These are phyloP conservation scores for Persicaria maculosa DNA, from an alignment of 148 eudicot species.

Conservation along the genomic window DNA sequence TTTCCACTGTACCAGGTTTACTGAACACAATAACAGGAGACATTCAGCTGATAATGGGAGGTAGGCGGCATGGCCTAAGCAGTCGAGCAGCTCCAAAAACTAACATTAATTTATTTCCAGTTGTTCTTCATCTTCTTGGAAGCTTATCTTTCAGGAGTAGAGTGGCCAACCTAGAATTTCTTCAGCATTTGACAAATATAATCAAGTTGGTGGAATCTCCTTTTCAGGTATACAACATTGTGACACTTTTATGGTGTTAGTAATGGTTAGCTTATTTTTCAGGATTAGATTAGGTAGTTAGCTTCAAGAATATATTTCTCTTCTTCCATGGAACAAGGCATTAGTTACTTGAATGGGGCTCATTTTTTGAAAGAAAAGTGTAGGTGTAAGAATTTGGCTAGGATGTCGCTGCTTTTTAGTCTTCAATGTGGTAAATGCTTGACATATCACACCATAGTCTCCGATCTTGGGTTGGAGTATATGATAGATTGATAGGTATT, in stretches of 20 bases:
- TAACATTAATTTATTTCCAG: conserved; percentile 79
- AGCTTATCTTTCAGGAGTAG: conserved; percentile 68
- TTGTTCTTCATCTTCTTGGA: conserved; percentile 79
- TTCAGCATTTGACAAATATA: conserved; percentile 74
- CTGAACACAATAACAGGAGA: conserved; percentile 72
- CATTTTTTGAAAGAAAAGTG: not conserved
- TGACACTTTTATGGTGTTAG: not conserved
- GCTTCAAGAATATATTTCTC: not conserved
- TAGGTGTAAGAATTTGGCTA: not conserved
- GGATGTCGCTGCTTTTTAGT: not conserved
- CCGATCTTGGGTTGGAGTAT: too few species aligned
- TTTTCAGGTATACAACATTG: conserved; percentile 53
- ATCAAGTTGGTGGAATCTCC: conserved; percentile 69
- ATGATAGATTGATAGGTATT: too few species aligned
- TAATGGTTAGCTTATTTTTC: conserved; percentile 15
- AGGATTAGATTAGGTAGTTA: not conserved
- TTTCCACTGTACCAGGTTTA: conserved; percentile 63
- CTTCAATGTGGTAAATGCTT: not conserved
- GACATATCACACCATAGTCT: too few species aligned
- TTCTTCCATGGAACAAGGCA: not conserved
- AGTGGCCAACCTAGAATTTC: conserved; percentile 56
- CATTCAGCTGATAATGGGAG: conserved; percentile 77
- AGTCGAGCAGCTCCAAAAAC: conserved; percentile 63
- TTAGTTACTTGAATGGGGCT: not conserved
- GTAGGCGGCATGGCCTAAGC: conserved; percentile 56